Evolutionary conservation across 768 basidiomycete genomes (phyloP), one percentile per base, ranked within the genome.

Genomic region (Leccinum subgranulosum): DNA sequence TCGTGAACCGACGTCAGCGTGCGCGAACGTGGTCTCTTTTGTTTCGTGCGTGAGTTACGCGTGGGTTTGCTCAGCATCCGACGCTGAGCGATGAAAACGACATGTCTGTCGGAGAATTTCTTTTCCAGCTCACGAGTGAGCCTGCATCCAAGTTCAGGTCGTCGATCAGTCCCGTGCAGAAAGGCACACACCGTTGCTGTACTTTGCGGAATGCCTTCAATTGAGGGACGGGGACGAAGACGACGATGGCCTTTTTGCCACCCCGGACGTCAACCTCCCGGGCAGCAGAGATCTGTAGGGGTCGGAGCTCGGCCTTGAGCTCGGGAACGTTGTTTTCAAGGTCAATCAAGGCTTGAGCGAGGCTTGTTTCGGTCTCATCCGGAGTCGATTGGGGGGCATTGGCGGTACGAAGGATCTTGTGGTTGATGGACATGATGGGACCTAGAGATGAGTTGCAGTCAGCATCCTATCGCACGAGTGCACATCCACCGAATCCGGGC

Each of bases 101-200:
- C 94, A 78, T 98, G 95, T 74, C 94, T 87, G 80, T 98, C 97
- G 48, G 97, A 93, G 81, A 99, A 98, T 79, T 99, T 99, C 86
- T 99, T 99, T 86, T 99, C 97, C 70, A 99, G 85, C 75, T 98
- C 96, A 54, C 96, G 89, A 60, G 96, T 98, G 73, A 98, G 89
- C 76, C 96, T 98, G 71, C 23, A 56, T 31, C 25, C 51, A n/a
- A 5, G 33, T 50, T 60, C 62, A 63, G 45, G 41, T 59, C 33
- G 53, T n/a, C 39, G 36, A 53, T 39, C 51, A 43, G 31, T 25
- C 4, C 43, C 4, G 41, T 33, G 36, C 9, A 47, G 39, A 23
- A 9, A 49, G 43, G 12, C 39, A 60, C 60, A 7, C 66, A 97
- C 94, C 95, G 89, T 73, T 87, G 87, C 79, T 99, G 97, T 67